Percentiles rank a stretch among this genome's conserved stretches.
Conservation (phyloP, 2,329 filamentous ascomycete genomes). For the Pseudogymnoascus sp. region DNA sequence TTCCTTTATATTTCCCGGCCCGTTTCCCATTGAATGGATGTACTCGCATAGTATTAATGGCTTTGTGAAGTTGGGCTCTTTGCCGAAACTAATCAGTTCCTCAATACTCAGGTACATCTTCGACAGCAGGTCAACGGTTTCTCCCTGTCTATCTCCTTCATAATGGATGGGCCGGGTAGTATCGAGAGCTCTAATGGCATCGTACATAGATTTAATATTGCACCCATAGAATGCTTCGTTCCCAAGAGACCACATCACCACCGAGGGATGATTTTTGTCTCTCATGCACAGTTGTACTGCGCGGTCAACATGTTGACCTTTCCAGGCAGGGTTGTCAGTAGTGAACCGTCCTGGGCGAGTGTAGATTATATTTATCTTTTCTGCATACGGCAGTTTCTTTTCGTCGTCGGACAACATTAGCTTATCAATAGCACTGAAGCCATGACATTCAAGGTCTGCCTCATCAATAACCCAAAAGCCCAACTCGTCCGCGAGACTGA, state of each 20-base stretch:
- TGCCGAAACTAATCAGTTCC: constrained; percentile 6
- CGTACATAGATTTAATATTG: constrained; percentile 47
- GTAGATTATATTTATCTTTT: constrained; percentile 37
- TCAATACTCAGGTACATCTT: constrained; percentile 13
- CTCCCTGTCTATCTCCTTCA: constrained; percentile 10
- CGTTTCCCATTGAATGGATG: constrained; percentile 63
- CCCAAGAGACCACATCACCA: constrained; percentile 50
- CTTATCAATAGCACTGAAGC: constrained; percentile 36
- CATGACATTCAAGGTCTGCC: no score
- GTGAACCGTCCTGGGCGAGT: constrained; percentile 37
- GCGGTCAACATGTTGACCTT: constrained; percentile 16
- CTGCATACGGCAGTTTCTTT: constrained; percentile 31
- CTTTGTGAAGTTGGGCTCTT: constrained; percentile 34
- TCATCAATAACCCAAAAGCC: no score
- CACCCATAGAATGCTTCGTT: constrained; percentile 51
- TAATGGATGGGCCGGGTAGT: constrained; percentile 12
- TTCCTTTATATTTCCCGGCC: constrained; percentile 60
- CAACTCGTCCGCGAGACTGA: constrained; percentile 46
- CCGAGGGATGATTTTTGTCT: constrained; percentile 47
- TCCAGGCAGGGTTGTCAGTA: constrained; percentile 37
- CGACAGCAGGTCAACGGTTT: constrained; percentile 6
- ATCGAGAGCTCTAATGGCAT: constrained; percentile 11
- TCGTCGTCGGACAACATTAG: not conserved
- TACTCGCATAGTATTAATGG: constrained; percentile 53
- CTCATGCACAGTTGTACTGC: constrained; percentile 43